A percentile compares a stretch with the other conserved stretches of the same genome.
These are phyloP conservation scores for Fusarium dlaminii DNA, from an alignment of 2,329 filamentous ascomycete genomes.

Conservation along the genomic window DNA sequence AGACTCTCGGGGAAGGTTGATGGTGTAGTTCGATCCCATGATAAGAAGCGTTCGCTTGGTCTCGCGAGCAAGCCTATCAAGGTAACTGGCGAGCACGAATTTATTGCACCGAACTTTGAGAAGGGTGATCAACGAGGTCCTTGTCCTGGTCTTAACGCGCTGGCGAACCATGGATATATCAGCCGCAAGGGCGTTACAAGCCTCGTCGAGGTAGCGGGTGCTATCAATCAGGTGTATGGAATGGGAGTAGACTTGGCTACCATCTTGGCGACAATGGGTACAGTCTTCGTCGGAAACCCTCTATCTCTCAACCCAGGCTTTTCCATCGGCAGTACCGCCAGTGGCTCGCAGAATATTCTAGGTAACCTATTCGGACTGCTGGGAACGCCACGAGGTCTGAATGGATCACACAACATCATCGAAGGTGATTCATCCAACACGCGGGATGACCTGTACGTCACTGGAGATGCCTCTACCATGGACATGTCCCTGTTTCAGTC, in stretches of 20 bases:
- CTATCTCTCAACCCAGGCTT: constrained; percentile 12
- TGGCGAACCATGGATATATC: constrained; percentile 51
- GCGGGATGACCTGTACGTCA: constrained; percentile 6
- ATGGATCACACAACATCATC: constrained; percentile 18
- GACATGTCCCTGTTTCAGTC: neutral
- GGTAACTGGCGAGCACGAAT: constrained; percentile 33
- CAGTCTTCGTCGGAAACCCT: constrained; percentile 22
- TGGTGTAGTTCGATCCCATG: neutral
- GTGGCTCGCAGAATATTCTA: neutral
- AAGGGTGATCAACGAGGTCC: constrained; percentile 41
- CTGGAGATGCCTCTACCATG: constrained; percentile 17
- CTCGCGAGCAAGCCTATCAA: neutral
- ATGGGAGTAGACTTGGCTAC: constrained; percentile 13
- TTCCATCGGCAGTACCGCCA: neutral
- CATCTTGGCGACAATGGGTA: constrained; percentile 3
- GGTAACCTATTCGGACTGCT: constrained; percentile 7
- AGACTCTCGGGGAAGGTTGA: neutral
- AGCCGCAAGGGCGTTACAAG: constrained; percentile 30
- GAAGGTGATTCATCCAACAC: constrained; percentile 22
- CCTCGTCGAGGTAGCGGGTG: constrained; percentile 14
- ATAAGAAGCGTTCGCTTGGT: neutral
- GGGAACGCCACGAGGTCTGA: constrained; percentile 11
- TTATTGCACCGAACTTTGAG: constrained; percentile 40
- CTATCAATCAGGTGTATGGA: constrained; percentile 23
- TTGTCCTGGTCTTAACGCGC: constrained; percentile 50